phyloP scores from a whole-genome alignment of 805 yeast species.

The Candida railenensis region DNA sequence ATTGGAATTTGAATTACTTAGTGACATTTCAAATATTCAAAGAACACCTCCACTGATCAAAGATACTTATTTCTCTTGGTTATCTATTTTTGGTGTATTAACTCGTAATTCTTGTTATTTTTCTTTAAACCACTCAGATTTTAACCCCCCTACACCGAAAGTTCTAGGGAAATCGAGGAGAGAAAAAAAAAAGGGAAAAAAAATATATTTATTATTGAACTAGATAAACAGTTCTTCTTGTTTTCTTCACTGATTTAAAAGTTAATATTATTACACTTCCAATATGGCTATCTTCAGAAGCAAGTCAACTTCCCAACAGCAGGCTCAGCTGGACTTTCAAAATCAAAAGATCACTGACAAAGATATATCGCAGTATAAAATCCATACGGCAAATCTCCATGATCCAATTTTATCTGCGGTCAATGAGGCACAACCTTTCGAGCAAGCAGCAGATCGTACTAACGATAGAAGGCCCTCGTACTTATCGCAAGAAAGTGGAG shows the following conservation, averaged over 20 bases:
- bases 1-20: too few relatives aligned
- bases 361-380: conserved; percentile 46
- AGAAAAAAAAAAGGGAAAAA: not conserved
- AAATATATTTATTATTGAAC: not conserved
- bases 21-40: too few relatives aligned
- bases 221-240: not conserved
- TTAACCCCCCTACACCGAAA: not conserved
- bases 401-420: conserved; percentile 95
- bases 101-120: too few relatives aligned
- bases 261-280: too few relatives aligned
- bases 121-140: too few relatives aligned
- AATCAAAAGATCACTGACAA: conserved; percentile 18
- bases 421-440: conserved; percentile 94
- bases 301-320: conserved; percentile 13
- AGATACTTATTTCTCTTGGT: too few relatives aligned
- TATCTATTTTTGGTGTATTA: too few relatives aligned
- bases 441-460: conserved; percentile 43
- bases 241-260: too few relatives aligned
- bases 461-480: conserved; percentile 40
- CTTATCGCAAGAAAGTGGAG: conserved; percentile 49
- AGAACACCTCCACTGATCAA: too few relatives aligned
- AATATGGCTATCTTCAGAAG: conserved; percentile 34
- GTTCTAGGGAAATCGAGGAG: not conserved
- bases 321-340: conserved; percentile 15
- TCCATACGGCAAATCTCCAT: conserved; percentile 67